phyloP scores from a whole-genome alignment of 2,329 filamentous ascomycete species.

The Verticillium nonalfalfae region DNA sequence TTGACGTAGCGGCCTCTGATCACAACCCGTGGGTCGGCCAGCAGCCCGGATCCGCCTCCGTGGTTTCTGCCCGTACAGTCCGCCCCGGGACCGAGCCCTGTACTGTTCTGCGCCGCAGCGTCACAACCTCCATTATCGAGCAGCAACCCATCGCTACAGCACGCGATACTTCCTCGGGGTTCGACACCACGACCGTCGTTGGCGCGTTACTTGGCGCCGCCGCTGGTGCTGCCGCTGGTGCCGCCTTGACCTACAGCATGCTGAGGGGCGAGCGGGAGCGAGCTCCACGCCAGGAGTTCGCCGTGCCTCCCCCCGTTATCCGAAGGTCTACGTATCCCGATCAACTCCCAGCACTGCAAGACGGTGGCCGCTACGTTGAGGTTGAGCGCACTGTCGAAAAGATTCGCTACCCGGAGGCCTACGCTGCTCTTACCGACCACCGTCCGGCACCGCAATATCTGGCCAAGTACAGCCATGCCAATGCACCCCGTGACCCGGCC shows the following conservation, averaged over 20 bases:
- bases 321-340: constrained; percentile 41
- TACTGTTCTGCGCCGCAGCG: constrained; percentile 21
- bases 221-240: constrained; percentile 64
- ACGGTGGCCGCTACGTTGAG: constrained; percentile 28
- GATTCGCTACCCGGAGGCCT: constrained; percentile 27
- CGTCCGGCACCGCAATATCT: constrained; percentile 27
- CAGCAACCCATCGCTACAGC: constrained; percentile 12
- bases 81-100: constrained; percentile 16
- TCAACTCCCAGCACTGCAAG: constrained; percentile 18
- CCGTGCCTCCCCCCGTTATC: constrained; percentile 27
- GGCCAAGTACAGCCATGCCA: constrained; percentile 26
- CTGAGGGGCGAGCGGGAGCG: constrained; percentile 48
- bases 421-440: constrained; percentile 19
- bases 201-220: constrained; percentile 75
- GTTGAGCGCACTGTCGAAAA: constrained; percentile 29
- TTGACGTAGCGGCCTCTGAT: constrained; percentile 30
- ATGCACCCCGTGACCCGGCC: constrained; percentile 17
- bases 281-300: constrained; percentile 32
- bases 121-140: constrained; percentile 25
- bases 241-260: constrained; percentile 63
- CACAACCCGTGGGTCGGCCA: background rate
- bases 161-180: constrained; percentile 26
- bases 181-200: constrained; percentile 58
- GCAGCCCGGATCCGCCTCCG: constrained; percentile 13
- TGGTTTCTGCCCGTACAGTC: constrained; percentile 6